Base-by-base conservation (phyloP, 352 stramenopile genomes). In the Saprolegnia diclina region DNA sequence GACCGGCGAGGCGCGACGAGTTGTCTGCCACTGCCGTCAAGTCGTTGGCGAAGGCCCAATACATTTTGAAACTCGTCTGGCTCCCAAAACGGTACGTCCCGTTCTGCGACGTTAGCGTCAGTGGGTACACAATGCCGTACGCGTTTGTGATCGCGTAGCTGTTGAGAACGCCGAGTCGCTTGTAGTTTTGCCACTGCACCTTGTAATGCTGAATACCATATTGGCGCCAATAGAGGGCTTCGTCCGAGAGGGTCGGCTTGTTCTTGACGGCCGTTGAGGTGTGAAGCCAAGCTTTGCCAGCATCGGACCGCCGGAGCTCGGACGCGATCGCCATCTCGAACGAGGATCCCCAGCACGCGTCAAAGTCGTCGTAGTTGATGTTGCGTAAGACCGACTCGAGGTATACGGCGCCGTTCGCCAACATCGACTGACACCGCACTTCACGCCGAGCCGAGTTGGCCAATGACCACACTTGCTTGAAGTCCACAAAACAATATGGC, bases 101-200 rank as follows among this genome's bases (percentile, higher is more conserved):
- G 16, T 59, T 59, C 9, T 35, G 24, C 13, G 52, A 16, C 24
- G 13, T 16, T 2, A 59, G 24, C 35, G 52, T 59, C 2, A 59
- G 52, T 7, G 52, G 52, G 9, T 59, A 59, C 16, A 35, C 35
- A 22, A 59, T 22, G 13, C 52, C 52, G 19, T 24, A 59, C 52
- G 35, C 52, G 35, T 59, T 59, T 2, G 52, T 59, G 13, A 59
- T 22, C 4, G 13, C 1, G 19, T 59, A 59, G 35, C 24, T 59
- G 35, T 59, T 59, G 19, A 59, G 24, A 9, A 35, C 35, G 13
- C 52, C 52, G n/a, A 59, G 52, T 21, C 35, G 35, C 52, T 59
- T 59, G 35, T 59, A 59, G 52, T 59, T 59, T 35, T 59, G 52
- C 52, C 52, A 59, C 48, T 56, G 61, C 38, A 32, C 14, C 22